A percentile compares a stretch with the other conserved stretches of the same genome.
Conservation (phyloP, 2,329 filamentous ascomycete species). For the Sclerotinia sclerotiorum region DNA sequence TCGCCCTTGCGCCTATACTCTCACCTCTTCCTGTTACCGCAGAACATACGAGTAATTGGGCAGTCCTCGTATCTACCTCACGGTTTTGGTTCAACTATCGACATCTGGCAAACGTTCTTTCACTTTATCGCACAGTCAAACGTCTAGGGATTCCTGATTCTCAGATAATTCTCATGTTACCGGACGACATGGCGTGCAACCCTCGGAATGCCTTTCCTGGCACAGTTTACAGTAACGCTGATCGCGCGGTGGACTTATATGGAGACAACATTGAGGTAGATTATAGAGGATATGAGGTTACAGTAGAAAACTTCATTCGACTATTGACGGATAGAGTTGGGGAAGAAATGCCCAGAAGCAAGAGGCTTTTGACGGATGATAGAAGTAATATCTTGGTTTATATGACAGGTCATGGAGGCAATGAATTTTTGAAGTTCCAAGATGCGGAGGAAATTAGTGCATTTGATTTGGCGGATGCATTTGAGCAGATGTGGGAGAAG, state of each 20-base stretch:
- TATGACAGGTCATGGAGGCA: slow-evolving; percentile 98
- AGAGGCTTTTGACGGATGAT: slow-evolving; percentile 89
- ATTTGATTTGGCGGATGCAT: slow-evolving; percentile 93
- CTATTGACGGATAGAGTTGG: slow-evolving; percentile 91
- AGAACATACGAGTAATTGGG: slow-evolving; percentile 98
- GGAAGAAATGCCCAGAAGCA: slow-evolving; percentile 91
- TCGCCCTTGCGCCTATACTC: slow-evolving; percentile 51
- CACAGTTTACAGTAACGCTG: slow-evolving; percentile 97
- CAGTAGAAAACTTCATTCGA: slow-evolving; percentile 97
- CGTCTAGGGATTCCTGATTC: slow-evolving; percentile 96
- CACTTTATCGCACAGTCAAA: slow-evolving; percentile 96
- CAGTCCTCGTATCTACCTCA: slow-evolving; percentile 95
- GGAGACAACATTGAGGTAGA: slow-evolving; percentile 99
- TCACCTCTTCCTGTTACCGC: slow-evolving; percentile 46
- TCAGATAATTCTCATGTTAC: slow-evolving; percentile 99
- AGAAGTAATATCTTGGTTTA: slow-evolving; percentile 97
- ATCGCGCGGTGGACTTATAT: slow-evolving; percentile 92
- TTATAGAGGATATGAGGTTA: slow-evolving; percentile 97
- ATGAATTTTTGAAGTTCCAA: slow-evolving; percentile 98
- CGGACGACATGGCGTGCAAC: slow-evolving; percentile 99
- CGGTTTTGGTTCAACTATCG: slow-evolving; percentile 99
- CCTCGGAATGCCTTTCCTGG: slow-evolving; percentile 97
- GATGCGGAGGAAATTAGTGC: slow-evolving; percentile 97
- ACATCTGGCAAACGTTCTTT: slow-evolving; percentile 95
- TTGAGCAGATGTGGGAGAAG: slow-evolving; percentile 99